Evolutionary conservation across 192 early-diverging fungal genomes (phyloP).

Genomic region (Fimicolochytrium jonesii): DNA sequence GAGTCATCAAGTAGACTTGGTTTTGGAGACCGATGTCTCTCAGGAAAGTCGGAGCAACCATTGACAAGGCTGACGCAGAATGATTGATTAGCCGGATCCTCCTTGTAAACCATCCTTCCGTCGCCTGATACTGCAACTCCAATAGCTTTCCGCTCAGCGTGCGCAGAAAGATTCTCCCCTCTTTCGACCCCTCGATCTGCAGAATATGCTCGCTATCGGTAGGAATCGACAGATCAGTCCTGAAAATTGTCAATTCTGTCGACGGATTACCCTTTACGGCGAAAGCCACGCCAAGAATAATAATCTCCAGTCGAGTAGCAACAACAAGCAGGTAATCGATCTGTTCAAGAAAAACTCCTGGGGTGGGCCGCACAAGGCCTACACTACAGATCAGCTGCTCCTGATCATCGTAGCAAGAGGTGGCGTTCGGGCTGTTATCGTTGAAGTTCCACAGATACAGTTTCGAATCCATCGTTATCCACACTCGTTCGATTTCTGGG

Average conservation of each 20-base stretch:
- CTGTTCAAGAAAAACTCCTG: conserved; percentile 76
- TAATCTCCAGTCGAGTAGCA: conserved; percentile 81
- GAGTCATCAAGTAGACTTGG: conserved; percentile 56
- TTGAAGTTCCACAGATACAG: conserved; percentile 92
- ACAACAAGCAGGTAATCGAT: conserved; percentile 82
- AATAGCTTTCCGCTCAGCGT: conserved; percentile 83
- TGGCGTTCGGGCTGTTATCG: conserved; percentile 44
- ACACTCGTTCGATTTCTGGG: conserved; percentile 84
- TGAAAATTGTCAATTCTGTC: conserved; percentile 68
- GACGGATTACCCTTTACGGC: conserved; percentile 27
- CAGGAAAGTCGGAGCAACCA: conserved; percentile 65
- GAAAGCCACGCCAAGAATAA: conserved; percentile 70
- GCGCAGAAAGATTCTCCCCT: conserved; percentile 87
- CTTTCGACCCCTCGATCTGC: conserved; percentile 68
- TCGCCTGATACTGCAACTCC: conserved; percentile 82
- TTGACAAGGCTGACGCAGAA: conserved; percentile 55
- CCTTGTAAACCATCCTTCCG: conserved; percentile 82
- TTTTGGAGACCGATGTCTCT: conserved; percentile 25
- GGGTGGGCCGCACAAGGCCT: conserved; percentile 69
- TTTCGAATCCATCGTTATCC: conserved; percentile 86
- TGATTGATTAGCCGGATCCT: conserved; percentile 74
- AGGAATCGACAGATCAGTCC: conserved; percentile 73
- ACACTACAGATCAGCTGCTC: conserved; percentile 86
- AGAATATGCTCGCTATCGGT: conserved; percentile 79
- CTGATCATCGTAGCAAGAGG: conserved; percentile 75